Evolutionary conservation across 2,329 filamentous ascomycete genomes (phyloP), one percentile per base, ranked within the genome.

Genomic region (Apiospora pterosperma): DNA sequence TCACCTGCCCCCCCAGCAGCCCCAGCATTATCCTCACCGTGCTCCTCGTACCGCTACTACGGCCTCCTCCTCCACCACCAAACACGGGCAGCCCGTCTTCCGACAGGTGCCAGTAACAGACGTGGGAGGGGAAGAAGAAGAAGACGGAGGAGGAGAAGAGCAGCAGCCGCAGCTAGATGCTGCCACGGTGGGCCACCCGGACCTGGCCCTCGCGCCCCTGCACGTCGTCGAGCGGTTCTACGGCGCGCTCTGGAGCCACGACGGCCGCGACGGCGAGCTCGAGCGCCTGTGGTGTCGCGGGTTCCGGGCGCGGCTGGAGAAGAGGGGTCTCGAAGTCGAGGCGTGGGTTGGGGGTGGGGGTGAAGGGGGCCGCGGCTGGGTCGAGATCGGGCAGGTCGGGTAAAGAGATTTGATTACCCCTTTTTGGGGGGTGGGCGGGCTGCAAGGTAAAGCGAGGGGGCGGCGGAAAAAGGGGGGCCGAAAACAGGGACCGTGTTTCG

Each of bases 151-250:
- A 55, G 16, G 25, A 11, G 25, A n/a, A 55, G 48, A n/a, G 6
- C 25, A n/a, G 3, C 14, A 34, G 16, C 44, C 1, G 6, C 44
- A 19, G 12, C 25, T 28, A 19, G 23, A 23, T 25, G 14, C 48
- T 31, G 10, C 36, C 44, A 6, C 28, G 5, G 3, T 62, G 4
- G 39, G 66, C 11, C 73, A 75, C 39, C 71, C 70, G 2, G 72
- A 75, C 64, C 67, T 75, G n/a, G 62, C 75, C 21, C 66, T 69
- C 4, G 70, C 70, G 21, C 74, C 74, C 5, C 67, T 74, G n/a
- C 71, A 68, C 65, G 64, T 72, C 34, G 65, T 75, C 34, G 68
- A 62, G 52, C 64, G 70, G 0, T 75, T 73, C 41, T 75, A 72
- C 63, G 64, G 69, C 8, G 64, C 64, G 41, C 67, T 74, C 36